Base-by-base conservation (phyloP, 305 asterid genomes). In the Plantago rigida region DNA sequence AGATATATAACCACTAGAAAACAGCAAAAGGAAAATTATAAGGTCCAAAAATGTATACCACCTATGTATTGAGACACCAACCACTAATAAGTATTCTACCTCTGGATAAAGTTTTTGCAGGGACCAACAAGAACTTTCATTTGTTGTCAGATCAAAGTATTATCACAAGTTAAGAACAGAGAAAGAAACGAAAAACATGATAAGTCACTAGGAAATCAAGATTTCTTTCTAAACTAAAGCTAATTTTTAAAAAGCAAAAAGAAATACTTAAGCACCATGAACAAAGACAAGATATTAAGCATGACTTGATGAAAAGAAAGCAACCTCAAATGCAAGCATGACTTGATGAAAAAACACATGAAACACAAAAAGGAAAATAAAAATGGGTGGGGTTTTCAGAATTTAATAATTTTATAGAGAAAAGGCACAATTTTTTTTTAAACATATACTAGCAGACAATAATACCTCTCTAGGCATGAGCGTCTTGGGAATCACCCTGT, bases 401-500 rank as follows among this genome's bases (percentile, higher is more conserved):
- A 41, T 50, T 64, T 42, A 60, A 34, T 72, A 68, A 61, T 45
- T 50, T 22, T 22, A 51, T 45, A 68, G 57, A 15, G 39, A 66
- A 70, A 73, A 78, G 79, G 67, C 61, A 14, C 3, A 46, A 71
- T 60, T 67, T 78, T 62, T 81, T 79, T 75, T 46, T 13, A 57
- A 69, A 72, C 31, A 62, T 22, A 31, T 31, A 31, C 39, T 31
- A 73, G 67, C 64, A 75, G 75, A 80, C 87, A 80, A 31, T 31
- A 31, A 2, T 82, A 90, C 97, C 97, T 85, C 97, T 87, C 84
- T 79, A 70, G 97, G 97, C 97, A 90, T 90, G 86, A 90, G 97
- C 53, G 97, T 85, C 94, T 90, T 90, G 94, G 97, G 97, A 90
- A 90, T 90, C 63, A 90, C 97, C 75, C 97, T 90, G 92, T 80